Conservation (phyloP, 2,329 filamentous ascomycete genomes). For the Diplodia scrobiculata region DNA sequence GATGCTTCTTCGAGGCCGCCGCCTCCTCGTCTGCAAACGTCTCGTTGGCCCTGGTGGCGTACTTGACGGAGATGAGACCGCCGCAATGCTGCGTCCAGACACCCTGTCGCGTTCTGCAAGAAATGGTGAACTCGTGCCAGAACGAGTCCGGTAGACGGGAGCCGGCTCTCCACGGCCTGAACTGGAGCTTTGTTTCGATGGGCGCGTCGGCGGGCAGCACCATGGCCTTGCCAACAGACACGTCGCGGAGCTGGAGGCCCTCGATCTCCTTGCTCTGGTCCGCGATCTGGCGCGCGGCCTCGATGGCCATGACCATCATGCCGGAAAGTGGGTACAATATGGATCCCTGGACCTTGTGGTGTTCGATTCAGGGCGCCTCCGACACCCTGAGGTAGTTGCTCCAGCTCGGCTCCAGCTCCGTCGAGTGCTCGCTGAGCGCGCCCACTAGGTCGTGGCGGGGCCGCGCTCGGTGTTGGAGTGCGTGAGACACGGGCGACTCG, state of each 20-base stretch:
- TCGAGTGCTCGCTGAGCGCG: too few relatives aligned
- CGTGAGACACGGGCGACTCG: conserved; percentile 30
- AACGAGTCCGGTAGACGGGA: too few relatives aligned
- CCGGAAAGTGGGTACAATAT: conserved; percentile 41
- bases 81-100: too few relatives aligned
- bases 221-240: neutral
- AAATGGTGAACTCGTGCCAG: too few relatives aligned
- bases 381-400: conserved; percentile 32
- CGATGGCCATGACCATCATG: conserved; percentile 39
- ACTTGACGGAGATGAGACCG: too few relatives aligned
- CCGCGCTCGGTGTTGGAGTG: neutral
- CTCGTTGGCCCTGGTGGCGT: too few relatives aligned
- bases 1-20: too few relatives aligned
- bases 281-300: conserved; percentile 33
- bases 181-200: too few relatives aligned
- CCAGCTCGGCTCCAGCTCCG: conserved; percentile 30
- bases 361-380: conserved; percentile 35
- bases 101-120: too few relatives aligned
- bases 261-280: conserved; percentile 25
- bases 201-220: conserved; percentile 28
- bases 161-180: too few relatives aligned
- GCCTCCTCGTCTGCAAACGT: too few relatives aligned
- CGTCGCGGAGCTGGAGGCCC: conserved; percentile 21
- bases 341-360: conserved; percentile 36
- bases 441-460: conserved; percentile 35